Base-by-base conservation (phyloP, 768 basidiomycete species). In the Steccherinum ochraceum region DNA sequence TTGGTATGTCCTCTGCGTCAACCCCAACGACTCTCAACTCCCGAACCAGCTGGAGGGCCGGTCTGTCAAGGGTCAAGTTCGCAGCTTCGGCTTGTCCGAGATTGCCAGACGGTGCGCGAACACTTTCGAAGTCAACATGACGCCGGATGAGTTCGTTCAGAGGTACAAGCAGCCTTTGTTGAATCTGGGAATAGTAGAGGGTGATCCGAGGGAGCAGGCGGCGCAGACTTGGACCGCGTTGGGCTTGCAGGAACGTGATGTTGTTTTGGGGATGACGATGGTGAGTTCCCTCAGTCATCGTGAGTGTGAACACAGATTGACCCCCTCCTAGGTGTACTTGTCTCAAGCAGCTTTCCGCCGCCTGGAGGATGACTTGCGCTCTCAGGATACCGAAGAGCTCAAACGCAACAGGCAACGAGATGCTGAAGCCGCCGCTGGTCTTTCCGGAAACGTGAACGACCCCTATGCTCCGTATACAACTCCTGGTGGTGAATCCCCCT, bases 41-140 rank as follows among this genome's bases (percentile, higher is more conserved):
- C 93, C 94, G 35, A 91, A 93, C 63, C 94, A 97, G 64, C 72
- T 97, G 48, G 95, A 98, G 71, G 89, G 90, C 11, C 76, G 93
- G 42, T 84, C 86, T 39, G 86, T 97, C 45, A 95, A 93, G 66
- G 89, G 89, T 0, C 95, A 98, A 69, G 85, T 98, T 30, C 77
- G 89, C 46, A 86, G 88, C 50, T 61, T 85, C 21, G 90, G 93
- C 0, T 60, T 98, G 58, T 69, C 84, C 2, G 89, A 92, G 69
- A 78, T 97, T 54, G 80, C 87, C 4, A 79, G 76, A 62, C 69
- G 88, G 44, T 79, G 75, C 50, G 72, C 72, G 25, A 81, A 77
- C 56, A 74, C 84, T 25, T 93, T 86, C 55, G 87, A 94, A 69
- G 92, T 86, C 39, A 82, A 82, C 52, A 84, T 98, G 81, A 83